Evolutionary conservation across 1,284 basidiomycete genomes (phyloP), one percentile per base, ranked within the genome.

Genomic region (Porogramme epimiltina): DNA sequence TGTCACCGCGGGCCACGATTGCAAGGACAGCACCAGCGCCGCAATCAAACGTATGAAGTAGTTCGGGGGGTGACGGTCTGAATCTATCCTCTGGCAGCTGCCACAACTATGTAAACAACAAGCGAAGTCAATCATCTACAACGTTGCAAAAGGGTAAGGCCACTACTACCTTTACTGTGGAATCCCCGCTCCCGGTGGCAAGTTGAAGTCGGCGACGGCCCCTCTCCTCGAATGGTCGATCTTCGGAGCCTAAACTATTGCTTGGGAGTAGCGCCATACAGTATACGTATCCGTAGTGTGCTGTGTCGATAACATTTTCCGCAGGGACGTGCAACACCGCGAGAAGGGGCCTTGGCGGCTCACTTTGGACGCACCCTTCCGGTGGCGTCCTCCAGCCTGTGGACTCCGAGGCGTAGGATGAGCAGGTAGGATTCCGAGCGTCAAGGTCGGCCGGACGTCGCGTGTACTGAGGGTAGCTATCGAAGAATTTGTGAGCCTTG

Each of bases 221-320:
- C 36, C 62, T 66, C 25, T 67, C 45, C 13, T 45, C 48, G 28
- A 54, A 53, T 10, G 51, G 54, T 55, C 58, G 45, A 62, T 72
- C 67, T 51, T 73, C 65, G 8, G 67, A 71, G 22, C 73, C 71
- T 48, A 72, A 70, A 42, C 70, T 63, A 10, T 64, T 66, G 25
- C 71, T 71, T 18, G 78, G 78, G 8, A 88, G 66, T 31, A 88
- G 72, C 1, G 82, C 74, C 77, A 98, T 86, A 59, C 90, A 93
- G 66, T 98, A 98, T 15, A 98, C 81, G 66, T 98, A 98, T 10
- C 95, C 95, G 68, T 86, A 94, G 69, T 98, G 95, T 1, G 95
- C 95, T 2, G 91, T 90, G 59, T 91, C 86, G 28, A 93, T 76
- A 18, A 92, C 86, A 59, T 90, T 89, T 47, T 75, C 74, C 11